Evolutionary conservation across 306 rosid species (phyloP).

Genomic region (Cucurbita ficifolia): DNA sequence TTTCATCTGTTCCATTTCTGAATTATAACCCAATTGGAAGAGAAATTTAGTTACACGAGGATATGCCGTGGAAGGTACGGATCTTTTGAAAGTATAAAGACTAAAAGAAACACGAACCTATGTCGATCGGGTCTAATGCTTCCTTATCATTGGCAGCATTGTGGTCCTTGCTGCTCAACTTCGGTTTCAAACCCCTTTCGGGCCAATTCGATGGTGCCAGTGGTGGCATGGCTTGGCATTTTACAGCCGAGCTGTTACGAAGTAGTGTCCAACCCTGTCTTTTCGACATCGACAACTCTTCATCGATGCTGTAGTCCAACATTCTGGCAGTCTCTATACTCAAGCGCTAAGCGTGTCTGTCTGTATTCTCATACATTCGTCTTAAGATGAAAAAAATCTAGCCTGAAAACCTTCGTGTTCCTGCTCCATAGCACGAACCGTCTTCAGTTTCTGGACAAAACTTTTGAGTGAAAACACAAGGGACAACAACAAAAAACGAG

Average conservation of each 20-base stretch:
- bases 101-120: not conserved
- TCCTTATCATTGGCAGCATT: constrained; percentile 24
- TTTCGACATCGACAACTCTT: constrained; percentile 12
- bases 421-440: constrained; percentile 21
- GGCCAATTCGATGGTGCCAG: not conserved
- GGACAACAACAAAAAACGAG: constrained; percentile 1
- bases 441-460: constrained; percentile 12
- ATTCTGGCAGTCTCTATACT: constrained; percentile 37
- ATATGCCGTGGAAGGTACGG: too few species aligned
- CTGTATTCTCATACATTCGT: constrained; percentile 17
- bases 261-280: constrained; percentile 26
- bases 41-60: not conserved
- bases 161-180: constrained; percentile 24
- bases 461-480: constrained; percentile 2
- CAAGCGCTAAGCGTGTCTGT: constrained; percentile 58
- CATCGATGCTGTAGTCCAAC: constrained; percentile 22
- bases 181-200: constrained; percentile 14
- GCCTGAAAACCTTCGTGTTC: constrained; percentile 16
- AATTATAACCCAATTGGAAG: constrained; percentile 21
- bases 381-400: constrained; percentile 18
- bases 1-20: constrained; percentile 86
- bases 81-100: not conserved
- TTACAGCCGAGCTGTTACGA: constrained; percentile 2
- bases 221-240: not conserved
- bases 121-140: constrained; percentile 27